Evolutionary conservation across 2,329 filamentous ascomycete genomes (phyloP).

Genomic region (Paraconiothyrium brasiliense): DNA sequence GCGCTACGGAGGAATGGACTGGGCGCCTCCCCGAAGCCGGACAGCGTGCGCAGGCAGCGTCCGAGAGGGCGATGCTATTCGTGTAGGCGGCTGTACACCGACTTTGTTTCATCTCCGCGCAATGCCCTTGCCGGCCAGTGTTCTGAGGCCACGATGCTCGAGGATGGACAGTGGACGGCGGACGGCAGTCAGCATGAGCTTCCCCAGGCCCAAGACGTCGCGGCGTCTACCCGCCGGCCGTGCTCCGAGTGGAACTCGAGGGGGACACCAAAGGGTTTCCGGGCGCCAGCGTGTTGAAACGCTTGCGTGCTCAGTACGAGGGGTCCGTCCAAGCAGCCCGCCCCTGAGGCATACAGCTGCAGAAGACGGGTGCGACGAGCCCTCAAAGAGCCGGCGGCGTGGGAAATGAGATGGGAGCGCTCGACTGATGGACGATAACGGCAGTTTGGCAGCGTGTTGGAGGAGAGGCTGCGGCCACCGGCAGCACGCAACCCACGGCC

Average conservation of each 20-base stretch:
- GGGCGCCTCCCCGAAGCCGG: slow-evolving; percentile 29
- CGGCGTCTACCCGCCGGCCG: slow-evolving; percentile 38
- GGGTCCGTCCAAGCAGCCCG: slow-evolving; percentile 33
- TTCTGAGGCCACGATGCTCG: slow-evolving; percentile 33
- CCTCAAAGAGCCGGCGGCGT: slow-evolving; percentile 10
- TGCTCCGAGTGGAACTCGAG: slow-evolving; percentile 31
- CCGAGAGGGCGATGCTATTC: slow-evolving; percentile 24
- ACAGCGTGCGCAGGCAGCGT: slow-evolving; percentile 35
- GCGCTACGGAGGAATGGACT: slow-evolving; percentile 23
- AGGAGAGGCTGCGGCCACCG: slow-evolving; percentile 1
- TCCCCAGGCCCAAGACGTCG: slow-evolving; percentile 37
- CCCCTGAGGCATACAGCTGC: slow-evolving; percentile 36
- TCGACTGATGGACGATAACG: slow-evolving; percentile 35
- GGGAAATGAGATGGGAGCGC: slow-evolving; percentile 10
- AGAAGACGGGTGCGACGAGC: slow-evolving; percentile 18
- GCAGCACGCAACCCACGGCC: slow-evolving; percentile 18
- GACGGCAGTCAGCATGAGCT: slow-evolving; percentile 32
- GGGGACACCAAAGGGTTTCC: slow-evolving; percentile 28
- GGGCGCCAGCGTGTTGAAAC: slow-evolving; percentile 33
- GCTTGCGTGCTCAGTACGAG: slow-evolving; percentile 36
- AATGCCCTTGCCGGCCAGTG: slow-evolving; percentile 27
- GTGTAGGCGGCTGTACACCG: slow-evolving; percentile 35
- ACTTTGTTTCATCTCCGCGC: slow-evolving; percentile 43
- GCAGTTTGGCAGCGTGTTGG: slow-evolving; percentile 23
- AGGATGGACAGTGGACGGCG: background rate